Base-by-base conservation (phyloP, 768 basidiomycete genomes). In the Tubosaeta brunneosetosa region DNA sequence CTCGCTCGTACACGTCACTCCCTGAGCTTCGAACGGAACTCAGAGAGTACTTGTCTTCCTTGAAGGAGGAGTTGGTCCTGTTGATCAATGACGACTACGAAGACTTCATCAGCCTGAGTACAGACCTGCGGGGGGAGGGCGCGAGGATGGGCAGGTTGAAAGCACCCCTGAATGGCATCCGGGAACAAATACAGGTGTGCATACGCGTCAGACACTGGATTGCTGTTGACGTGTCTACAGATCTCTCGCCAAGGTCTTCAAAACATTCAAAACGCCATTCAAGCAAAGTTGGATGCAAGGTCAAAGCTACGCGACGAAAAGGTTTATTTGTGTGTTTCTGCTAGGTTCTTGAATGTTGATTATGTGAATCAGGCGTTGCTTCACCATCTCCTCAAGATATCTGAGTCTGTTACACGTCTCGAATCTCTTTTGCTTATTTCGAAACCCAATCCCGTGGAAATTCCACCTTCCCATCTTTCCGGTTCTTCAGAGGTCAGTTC, bases 71-170 rank as follows among this genome's bases (percentile, higher is more conserved):
- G 66, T 79, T 99, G 33, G 93, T 98, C 29, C 85, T 85, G 62
- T 83, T 98, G 63, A 97, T 98, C 67, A 98, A 99, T 70, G 88
- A 93, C 61, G 97, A 98, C 71, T 99, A 98, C 64, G 94, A 94
- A 67, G 94, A 94, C 13, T 99, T 98, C 66, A 95, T 98, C 62
- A 92, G 90, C 60, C 76, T 99, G 29, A 94, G 94, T 57, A 94
- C 94, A 3, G 93, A 97, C 61, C 68, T 98, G 57, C 80, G 85
- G 58, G 92, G 88, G 41, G 94, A 97, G 70, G 88, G 89, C 3
- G 74, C 77, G 36, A 76, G 91, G 57, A 67, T 95, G 60, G 76
- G 79, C 52, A 74, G 79, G 52, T 65, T 99, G 52, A 83, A 84
- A 58, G 68, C 68, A 25, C 94, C 95, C 1, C 67, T 99, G 47